These are phyloP conservation scores for Lyophyllum decastes DNA, from an alignment of 768 basidiomycete species.

Conservation along the genomic window DNA sequence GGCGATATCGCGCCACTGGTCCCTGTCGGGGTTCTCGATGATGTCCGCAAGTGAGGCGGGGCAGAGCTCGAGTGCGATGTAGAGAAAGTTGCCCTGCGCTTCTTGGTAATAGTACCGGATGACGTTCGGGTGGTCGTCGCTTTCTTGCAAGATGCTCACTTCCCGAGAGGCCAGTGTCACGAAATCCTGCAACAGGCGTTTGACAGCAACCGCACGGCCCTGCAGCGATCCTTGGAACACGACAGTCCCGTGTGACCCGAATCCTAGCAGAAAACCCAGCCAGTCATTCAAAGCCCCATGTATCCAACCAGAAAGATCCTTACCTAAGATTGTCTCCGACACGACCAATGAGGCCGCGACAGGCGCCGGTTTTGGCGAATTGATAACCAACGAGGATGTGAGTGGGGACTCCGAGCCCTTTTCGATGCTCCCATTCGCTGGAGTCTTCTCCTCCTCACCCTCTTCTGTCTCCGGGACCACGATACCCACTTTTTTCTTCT, in stretches of 20 bases:
- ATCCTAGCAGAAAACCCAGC: constrained; percentile 52
- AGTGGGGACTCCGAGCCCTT: constrained; percentile 11
- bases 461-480: constrained; percentile 38
- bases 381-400: constrained; percentile 21
- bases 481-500: constrained; percentile 49
- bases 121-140: constrained; percentile 98
- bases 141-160: constrained; percentile 92
- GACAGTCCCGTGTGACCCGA: constrained; percentile 95
- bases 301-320: constrained; percentile 17
- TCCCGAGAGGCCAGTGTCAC: constrained; percentile 93
- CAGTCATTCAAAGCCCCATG: constrained; percentile 5
- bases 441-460: constrained; percentile 28
- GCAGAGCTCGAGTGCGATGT: constrained; percentile 95
- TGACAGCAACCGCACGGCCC: constrained; percentile 97
- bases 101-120: constrained; percentile 99
- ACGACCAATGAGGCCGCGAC: constrained; percentile 59
- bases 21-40: constrained; percentile 72
- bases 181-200: constrained; percentile 93
- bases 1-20: constrained; percentile 74
- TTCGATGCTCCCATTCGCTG: constrained; percentile 24
- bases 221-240: constrained; percentile 95
- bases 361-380: constrained; percentile 27
- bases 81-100: constrained; percentile 89
- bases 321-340: constrained; percentile 77
- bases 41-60: constrained; percentile 88